Conservation (phyloP, 805 yeast genomes). For the Kuraishia capsulata region DNA sequence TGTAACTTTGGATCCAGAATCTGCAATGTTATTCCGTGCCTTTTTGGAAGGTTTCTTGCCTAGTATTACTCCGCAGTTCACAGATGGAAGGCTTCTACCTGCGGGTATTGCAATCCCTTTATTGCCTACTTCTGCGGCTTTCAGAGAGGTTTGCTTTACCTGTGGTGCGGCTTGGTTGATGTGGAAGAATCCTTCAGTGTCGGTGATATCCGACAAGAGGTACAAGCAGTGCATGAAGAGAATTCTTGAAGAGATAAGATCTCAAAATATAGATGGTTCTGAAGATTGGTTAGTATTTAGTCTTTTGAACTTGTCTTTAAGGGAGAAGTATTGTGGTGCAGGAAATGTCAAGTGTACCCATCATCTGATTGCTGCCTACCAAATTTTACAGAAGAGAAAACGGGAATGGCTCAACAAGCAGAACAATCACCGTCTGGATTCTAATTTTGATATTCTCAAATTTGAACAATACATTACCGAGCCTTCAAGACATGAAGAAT, state of each 20-base stretch:
- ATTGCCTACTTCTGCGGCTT: slow-evolving; percentile 14
- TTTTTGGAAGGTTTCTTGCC: slow-evolving; percentile 24
- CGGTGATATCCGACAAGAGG: slow-evolving; percentile 14
- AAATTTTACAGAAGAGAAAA: slow-evolving; percentile 17
- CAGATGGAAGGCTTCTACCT: slow-evolving; percentile 25
- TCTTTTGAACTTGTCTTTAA: slow-evolving; percentile 26
- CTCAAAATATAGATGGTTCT: slow-evolving; percentile 11
- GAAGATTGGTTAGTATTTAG: slow-evolving; percentile 34
- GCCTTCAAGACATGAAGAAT: slow-evolving; percentile 1
- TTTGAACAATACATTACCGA: slow-evolving; percentile 5
- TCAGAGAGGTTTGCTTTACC: slow-evolving; percentile 26
- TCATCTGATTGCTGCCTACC: slow-evolving; percentile 24
- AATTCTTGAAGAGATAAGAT: slow-evolving; percentile 14
- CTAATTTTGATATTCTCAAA: slow-evolving; percentile 3
- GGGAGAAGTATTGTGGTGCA: slow-evolving; percentile 23
- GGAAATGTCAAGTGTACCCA: slow-evolving; percentile 18
- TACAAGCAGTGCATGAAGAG: slow-evolving; percentile 15
- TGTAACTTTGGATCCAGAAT: slow-evolving; percentile 7
- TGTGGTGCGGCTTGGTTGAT: slow-evolving; percentile 30
- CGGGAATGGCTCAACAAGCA: not conserved
- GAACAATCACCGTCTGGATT: too few relatives aligned
- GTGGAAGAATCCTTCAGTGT: slow-evolving; percentile 17
- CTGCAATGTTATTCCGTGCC: slow-evolving; percentile 12
- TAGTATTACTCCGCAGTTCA: slow-evolving; percentile 22
- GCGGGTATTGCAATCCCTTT: slow-evolving; percentile 23